Evolutionary conservation across 169 alveolate species (phyloP).

Genomic region (Cryptosporidium ubiquitum): DNA sequence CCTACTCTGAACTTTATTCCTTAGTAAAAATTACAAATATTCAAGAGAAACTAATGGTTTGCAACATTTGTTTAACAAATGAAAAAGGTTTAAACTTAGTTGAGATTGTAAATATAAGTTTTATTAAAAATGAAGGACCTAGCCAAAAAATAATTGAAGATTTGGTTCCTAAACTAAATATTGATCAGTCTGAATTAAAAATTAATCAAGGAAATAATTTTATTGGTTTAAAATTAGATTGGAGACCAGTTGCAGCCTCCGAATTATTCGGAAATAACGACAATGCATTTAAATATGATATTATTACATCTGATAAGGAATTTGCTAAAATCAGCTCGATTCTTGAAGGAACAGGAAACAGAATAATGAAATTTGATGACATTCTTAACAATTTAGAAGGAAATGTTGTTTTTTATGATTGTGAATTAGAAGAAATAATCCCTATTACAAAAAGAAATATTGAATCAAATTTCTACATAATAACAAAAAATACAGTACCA

Average conservation of each 20-base stretch:
- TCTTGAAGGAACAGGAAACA: constrained; percentile 18
- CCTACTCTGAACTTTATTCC: constrained; percentile 23
- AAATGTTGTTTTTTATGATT: constrained; percentile 15
- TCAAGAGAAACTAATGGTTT: constrained; percentile 12
- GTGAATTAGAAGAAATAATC: constrained; percentile 31
- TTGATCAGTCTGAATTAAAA: background rate
- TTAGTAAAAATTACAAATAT: constrained; percentile 26
- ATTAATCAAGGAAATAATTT: background rate
- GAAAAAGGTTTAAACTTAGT: constrained; percentile 12
- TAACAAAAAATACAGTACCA: constrained; percentile 40
- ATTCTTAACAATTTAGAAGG: background rate
- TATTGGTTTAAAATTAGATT: constrained; percentile 14
- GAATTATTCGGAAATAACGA: constrained; percentile 7
- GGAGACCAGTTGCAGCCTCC: constrained; percentile 57
- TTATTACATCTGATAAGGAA: constrained; percentile 17
- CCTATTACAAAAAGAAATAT: background rate
- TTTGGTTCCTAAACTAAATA: background rate
- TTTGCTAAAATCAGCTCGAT: background rate
- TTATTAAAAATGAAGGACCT: constrained; percentile 14
- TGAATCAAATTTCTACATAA: background rate
- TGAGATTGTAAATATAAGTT: constrained; percentile 1
- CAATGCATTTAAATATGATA: background rate
- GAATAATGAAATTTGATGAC: background rate
- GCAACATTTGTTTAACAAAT: constrained; percentile 31
- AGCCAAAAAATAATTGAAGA: background rate